Percentiles rank a stretch among this genome's conserved stretches.
Conservation (phyloP, 805 yeast species). For the Ogataea ganodermae region DNA sequence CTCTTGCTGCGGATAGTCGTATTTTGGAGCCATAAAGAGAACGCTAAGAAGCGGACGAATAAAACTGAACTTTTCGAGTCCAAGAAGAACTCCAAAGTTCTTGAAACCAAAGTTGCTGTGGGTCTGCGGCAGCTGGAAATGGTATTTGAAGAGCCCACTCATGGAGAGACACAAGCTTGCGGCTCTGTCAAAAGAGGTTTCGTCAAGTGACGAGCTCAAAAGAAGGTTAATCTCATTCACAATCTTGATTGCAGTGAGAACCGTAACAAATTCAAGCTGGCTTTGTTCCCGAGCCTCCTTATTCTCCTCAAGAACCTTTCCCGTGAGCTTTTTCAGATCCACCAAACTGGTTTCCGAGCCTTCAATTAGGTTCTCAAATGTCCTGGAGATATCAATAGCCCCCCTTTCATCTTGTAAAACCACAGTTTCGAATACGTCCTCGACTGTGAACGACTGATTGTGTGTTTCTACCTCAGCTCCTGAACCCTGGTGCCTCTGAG, state of each 20-base stretch:
- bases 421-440: slow-evolving; percentile 11
- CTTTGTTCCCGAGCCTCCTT: slow-evolving; percentile 11
- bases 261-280: slow-evolving; percentile 31
- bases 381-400: slow-evolving; percentile 4
- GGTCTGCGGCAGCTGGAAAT: slow-evolving; percentile 28
- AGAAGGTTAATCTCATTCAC: slow-evolving; percentile 17
- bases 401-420: slow-evolving; percentile 13
- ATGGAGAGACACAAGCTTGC: slow-evolving; percentile 19
- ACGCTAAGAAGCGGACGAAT: slow-evolving; percentile 17
- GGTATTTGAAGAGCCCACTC: slow-evolving; percentile 27
- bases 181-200: slow-evolving; percentile 17
- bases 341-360: slow-evolving; percentile 6
- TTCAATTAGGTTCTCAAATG: slow-evolving; percentile 13
- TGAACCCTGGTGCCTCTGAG: neutral
- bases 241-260: slow-evolving; percentile 25
- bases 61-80: slow-evolving; percentile 8
- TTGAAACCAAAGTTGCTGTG: slow-evolving; percentile 30
- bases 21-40: slow-evolving; percentile 16
- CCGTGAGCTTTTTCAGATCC: slow-evolving; percentile 7
- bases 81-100: slow-evolving; percentile 28
- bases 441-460: slow-evolving; percentile 8
- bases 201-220: slow-evolving; percentile 11
- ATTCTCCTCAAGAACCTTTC: slow-evolving; percentile 3
- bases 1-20: slow-evolving; percentile 20
- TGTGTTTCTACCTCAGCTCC: slow-evolving; percentile 2